phyloP scores from a whole-genome alignment of 495 filamentous ascomycete species.

The Annulohypoxylon moriforme region DNA sequence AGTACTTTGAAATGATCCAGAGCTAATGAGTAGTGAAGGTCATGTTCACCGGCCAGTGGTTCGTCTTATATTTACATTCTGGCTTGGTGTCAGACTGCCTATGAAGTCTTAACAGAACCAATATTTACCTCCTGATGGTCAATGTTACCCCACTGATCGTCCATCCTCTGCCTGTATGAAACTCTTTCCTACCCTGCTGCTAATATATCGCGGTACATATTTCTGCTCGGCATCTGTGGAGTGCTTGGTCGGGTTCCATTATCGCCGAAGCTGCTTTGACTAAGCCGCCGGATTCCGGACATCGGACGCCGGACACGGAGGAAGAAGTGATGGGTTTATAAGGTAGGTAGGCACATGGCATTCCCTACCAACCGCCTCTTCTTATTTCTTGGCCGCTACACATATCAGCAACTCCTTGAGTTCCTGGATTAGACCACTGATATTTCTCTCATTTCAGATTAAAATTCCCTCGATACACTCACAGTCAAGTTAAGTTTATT shows the following conservation, averaged over 20 bases:
- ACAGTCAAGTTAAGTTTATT: too few species aligned
- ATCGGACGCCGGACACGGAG: neutral
- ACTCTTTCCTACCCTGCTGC: neutral
- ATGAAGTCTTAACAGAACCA: neutral
- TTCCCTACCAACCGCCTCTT: too few species aligned
- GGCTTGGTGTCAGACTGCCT: neutral
- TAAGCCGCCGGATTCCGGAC: neutral
- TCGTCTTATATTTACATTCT: neutral
- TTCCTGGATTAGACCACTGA: too few species aligned
- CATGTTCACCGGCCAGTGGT: neutral
- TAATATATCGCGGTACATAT: neutral
- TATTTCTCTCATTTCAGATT: too few species aligned
- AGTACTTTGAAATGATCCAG: neutral
- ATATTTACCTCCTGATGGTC: neutral
- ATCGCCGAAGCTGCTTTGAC: neutral
- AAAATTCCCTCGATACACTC: too few species aligned
- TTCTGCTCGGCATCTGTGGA: neutral
- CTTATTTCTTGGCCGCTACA: too few species aligned
- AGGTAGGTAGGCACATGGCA: too few species aligned
- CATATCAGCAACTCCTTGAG: too few species aligned
- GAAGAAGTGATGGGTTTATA: too few species aligned
- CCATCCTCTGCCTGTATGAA: neutral
- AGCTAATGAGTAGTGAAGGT: neutral
- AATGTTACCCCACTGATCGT: neutral
- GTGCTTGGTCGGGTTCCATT: neutral